A percentile compares a stretch with the other conserved stretches of the same genome.
These are phyloP conservation scores for Harringtonia aguacate DNA, from an alignment of 2,329 filamentous ascomycete species.

Conservation along the genomic window DNA sequence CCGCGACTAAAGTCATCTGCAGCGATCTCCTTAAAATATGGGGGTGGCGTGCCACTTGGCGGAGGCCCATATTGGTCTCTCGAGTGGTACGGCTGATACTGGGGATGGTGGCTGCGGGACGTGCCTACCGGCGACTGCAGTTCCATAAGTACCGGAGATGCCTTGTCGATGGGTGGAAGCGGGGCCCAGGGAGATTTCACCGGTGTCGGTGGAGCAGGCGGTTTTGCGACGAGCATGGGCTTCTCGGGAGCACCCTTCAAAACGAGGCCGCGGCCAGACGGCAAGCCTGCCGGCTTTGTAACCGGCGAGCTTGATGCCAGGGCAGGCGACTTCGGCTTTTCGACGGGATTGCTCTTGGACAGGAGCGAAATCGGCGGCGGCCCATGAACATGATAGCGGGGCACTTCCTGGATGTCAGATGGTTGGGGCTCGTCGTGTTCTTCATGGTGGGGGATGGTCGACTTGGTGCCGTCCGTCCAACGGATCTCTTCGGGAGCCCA, in stretches of 20 bases:
- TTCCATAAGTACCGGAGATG: slow-evolving; percentile 58
- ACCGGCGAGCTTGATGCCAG: slow-evolving; percentile 24
- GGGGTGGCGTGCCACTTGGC: slow-evolving; percentile 21
- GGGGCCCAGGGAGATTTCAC: slow-evolving; percentile 88
- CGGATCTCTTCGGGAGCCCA: slow-evolving; percentile 79
- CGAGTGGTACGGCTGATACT: slow-evolving; percentile 19
- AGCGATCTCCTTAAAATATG: slow-evolving; percentile 70
- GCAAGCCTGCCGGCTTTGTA: slow-evolving; percentile 33
- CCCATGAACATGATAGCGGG: neutral
- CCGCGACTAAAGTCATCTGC: slow-evolving; percentile 87
- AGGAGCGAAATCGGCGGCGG: neutral
- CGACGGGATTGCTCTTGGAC: slow-evolving; percentile 16
- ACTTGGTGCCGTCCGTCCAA: slow-evolving; percentile 83
- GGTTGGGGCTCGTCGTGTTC: slow-evolving; percentile 22
- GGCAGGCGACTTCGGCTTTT: slow-evolving; percentile 36
- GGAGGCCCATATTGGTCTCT: slow-evolving; percentile 39
- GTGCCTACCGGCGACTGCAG: slow-evolving; percentile 19
- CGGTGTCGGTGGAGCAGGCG: slow-evolving; percentile 54
- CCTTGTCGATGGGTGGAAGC: slow-evolving; percentile 74
- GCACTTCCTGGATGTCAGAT: neutral
- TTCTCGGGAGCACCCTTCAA: slow-evolving; percentile 60
- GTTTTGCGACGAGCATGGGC: slow-evolving; percentile 63
- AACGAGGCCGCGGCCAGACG: slow-evolving; percentile 50
- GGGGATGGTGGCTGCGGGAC: slow-evolving; percentile 1
- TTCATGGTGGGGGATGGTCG: slow-evolving; percentile 56